These are phyloP conservation scores for Cymodocea nodosa DNA, from an alignment of 116 monocot species.

Conservation along the genomic window DNA sequence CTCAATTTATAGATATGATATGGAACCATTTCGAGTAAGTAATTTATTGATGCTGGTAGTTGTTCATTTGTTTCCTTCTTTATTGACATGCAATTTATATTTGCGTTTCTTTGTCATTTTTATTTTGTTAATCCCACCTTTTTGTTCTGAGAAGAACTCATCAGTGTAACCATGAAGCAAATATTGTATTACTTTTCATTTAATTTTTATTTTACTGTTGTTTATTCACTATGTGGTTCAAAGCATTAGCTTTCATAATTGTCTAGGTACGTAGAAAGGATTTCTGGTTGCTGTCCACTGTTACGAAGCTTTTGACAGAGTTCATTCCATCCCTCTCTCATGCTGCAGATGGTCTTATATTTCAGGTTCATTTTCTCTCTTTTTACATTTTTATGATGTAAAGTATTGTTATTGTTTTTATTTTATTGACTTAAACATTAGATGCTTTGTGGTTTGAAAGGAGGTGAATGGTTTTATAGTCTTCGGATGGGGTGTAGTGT, in stretches of 20 bases:
- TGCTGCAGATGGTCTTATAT: slow-evolving; percentile 94
- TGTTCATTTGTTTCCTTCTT: neutral
- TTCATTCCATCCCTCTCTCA: slow-evolving; percentile 87
- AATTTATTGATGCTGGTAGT: neutral
- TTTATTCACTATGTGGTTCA: neutral
- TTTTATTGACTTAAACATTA: too few relatives aligned
- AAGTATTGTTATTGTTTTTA: neutral
- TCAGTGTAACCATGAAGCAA: too few relatives aligned
- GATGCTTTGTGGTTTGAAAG: neutral
- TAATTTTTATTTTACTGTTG: neutral
- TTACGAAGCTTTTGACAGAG: slow-evolving; percentile 56
- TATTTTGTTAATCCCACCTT: too few relatives aligned
- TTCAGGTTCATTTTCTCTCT: slow-evolving; percentile 48
- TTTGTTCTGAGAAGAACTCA: too few relatives aligned
- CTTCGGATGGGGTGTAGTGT: too few relatives aligned
- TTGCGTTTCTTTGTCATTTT: too few relatives aligned
- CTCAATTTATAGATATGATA: slow-evolving; percentile 80
- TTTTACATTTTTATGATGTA: neutral
- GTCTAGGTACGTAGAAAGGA: slow-evolving; percentile 90
- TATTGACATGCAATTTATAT: too few relatives aligned
- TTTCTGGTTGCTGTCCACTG: slow-evolving; percentile 87
- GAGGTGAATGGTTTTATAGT: neutral
- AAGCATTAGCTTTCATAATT: neutral
- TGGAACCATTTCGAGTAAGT: slow-evolving; percentile 90
- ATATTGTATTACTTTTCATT: neutral